phyloP scores from a whole-genome alignment of 371 early-diverging fungal genomes.

The Mucor sp. region DNA sequence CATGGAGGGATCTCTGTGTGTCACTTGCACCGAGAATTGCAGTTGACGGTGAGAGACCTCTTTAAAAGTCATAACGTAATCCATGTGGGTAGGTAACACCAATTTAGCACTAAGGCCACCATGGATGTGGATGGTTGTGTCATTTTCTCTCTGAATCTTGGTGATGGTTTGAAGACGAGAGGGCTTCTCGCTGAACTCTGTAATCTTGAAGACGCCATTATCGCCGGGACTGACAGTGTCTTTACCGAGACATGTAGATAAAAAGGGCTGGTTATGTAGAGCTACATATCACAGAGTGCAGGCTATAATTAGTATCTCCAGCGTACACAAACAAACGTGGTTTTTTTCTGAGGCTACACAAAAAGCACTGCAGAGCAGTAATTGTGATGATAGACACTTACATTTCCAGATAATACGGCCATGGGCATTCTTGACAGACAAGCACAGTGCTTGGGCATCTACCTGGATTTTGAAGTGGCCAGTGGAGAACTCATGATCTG shows the following conservation, averaged over 20 bases:
- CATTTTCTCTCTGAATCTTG: slow-evolving; percentile 19
- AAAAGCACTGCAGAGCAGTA: background rate
- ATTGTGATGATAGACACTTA: slow-evolving; percentile 8
- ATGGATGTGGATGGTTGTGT: slow-evolving; percentile 18
- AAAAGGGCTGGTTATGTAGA: slow-evolving; percentile 42
- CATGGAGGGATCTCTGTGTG: slow-evolving; percentile 31
- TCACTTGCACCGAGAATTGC: slow-evolving; percentile 30
- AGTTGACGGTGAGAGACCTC: slow-evolving; percentile 36
- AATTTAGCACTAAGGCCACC: slow-evolving; percentile 42
- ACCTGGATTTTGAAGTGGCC: slow-evolving; percentile 28
- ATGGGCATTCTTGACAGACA: slow-evolving; percentile 22
- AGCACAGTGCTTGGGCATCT: slow-evolving; percentile 21
- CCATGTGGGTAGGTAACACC: slow-evolving; percentile 34
- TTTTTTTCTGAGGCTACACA: background rate
- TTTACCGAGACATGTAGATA: slow-evolving; percentile 33
- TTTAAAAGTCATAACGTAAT: slow-evolving; percentile 30
- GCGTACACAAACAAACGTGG: slow-evolving; percentile 10
- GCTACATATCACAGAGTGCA: slow-evolving; percentile 31
- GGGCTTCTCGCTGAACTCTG: slow-evolving; percentile 31
- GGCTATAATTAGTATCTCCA: background rate
- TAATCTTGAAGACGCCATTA: slow-evolving; percentile 31
- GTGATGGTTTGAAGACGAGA: slow-evolving; percentile 47
- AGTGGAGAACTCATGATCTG: slow-evolving; percentile 25
- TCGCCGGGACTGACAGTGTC: slow-evolving; percentile 26
- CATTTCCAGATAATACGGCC: slow-evolving; percentile 34